Base-by-base conservation (phyloP, 805 yeast species). In the Kregervanrija pseudodelftensis region DNA sequence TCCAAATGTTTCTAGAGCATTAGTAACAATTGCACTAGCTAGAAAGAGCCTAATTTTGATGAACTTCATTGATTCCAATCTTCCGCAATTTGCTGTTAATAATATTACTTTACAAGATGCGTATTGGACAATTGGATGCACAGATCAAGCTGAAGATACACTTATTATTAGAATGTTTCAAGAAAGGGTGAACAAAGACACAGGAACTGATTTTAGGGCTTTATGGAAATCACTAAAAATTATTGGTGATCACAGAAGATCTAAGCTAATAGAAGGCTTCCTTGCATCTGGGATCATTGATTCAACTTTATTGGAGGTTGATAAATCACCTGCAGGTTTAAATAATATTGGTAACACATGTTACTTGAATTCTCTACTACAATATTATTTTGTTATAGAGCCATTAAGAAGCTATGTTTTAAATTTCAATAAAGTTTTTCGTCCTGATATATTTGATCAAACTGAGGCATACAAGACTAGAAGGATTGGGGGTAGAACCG, bases 301-400 rank as follows among this genome's bases (percentile, higher is more conserved):
- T 58, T 74, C 79, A 4, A 65, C 73, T 9, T 61, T 74, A 2
- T 61, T 85, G 14, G 81, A 89, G 0, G 75, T 79, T 0, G 80
- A 76, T 12, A 74, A 77, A 41, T 81, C 91, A 77, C 99, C 99
- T 0, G 86, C 88, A 3, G 99, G 99, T 0, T 71, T 93, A 57
- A 86, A 84, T 63, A 93, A 93, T 59, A 90, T 89, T 49, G 99
- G 99, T 17, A 93, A 93, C 60, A 91, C 99, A 0, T 93, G 99
- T 63, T 90, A 90, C 54, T 69, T 93, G 61, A 91, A 93, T 60
- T 91, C 98, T 0, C 69, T 93, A 40, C 66, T 91, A 36, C 99
- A 91, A 59, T 91, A 84, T 57, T 91, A 88, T 61, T 93, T 89
- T 66, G 84, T 88, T 7, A 77, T 93, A 38, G 77, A 78, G 45